phyloP scores from a whole-genome alignment of 2,329 filamentous ascomycete species.

The Colletotrichum eremochloae region DNA sequence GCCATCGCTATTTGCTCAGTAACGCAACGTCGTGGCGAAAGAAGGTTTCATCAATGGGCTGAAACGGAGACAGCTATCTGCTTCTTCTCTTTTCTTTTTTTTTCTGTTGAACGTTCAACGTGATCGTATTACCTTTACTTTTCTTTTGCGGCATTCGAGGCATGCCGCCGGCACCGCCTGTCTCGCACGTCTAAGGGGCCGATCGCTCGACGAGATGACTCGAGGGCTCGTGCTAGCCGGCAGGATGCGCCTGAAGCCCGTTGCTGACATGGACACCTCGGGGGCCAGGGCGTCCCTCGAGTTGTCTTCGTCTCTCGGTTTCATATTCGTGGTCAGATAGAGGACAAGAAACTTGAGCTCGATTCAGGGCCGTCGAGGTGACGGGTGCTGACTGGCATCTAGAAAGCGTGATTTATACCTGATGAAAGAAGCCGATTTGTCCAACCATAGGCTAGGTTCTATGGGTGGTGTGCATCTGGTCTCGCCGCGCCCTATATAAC shows the following conservation, averaged over 20 bases:
- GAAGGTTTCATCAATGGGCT: not conserved
- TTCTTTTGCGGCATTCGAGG: conserved; percentile 30
- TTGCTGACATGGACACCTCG: not conserved
- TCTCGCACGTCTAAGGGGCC: conserved; percentile 5
- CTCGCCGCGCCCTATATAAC: not conserved
- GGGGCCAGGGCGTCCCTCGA: not conserved
- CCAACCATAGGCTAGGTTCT: not conserved
- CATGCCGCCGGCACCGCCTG: conserved; percentile 31
- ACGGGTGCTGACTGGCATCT: not conserved
- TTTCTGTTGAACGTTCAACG: not conserved
- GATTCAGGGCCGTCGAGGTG: not conserved
- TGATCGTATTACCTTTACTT: conserved; percentile 27
- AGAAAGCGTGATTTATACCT: conserved; percentile 1
- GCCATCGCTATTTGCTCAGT: not conserved
- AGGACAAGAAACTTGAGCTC: not conserved
- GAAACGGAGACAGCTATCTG: not conserved
- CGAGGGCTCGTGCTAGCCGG: conserved; percentile 10
- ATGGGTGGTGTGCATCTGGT: not conserved
- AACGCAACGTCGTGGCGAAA: not conserved
- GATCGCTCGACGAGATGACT: not conserved
- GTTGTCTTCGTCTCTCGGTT: not conserved
- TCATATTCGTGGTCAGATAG: not conserved
- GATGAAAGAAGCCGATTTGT: not conserved
- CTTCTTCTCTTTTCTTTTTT: conserved; percentile 29
- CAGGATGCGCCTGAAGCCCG: conserved; percentile 5